Evolutionary conservation across 805 yeast genomes (phyloP).

Genomic region (Wickerhamiella musiphila): DNA sequence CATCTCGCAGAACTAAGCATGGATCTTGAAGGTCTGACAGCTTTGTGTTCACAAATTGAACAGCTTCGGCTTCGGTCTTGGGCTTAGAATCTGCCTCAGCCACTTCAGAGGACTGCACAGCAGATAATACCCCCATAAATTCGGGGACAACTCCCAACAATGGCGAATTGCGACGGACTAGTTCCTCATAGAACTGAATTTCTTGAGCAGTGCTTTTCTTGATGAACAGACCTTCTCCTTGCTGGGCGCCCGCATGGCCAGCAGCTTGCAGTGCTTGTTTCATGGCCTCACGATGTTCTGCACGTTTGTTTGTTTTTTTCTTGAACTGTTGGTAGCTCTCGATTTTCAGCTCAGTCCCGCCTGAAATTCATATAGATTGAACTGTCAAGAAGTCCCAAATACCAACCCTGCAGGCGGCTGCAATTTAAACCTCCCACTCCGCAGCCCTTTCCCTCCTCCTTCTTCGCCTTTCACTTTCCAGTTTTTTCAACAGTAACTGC

Average conservation of each 20-base stretch:
- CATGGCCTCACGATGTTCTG: no score
- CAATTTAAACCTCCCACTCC: no score
- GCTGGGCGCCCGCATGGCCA: conserved; percentile 73
- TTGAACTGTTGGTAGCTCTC: no score
- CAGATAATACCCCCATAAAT: conserved; percentile 41
- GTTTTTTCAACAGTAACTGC: no score
- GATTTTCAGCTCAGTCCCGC: no score
- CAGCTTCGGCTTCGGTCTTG: neutral
- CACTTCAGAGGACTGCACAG: conserved; percentile 4
- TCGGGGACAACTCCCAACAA: conserved; percentile 30
- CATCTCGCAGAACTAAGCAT: conserved; percentile 52
- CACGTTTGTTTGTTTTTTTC: no score
- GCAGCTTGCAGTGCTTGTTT: conserved; percentile 54
- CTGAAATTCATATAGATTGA: no score
- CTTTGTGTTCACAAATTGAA: neutral
- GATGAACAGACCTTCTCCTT: conserved; percentile 49
- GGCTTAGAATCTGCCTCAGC: conserved; percentile 1
- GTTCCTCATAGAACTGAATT: conserved; percentile 48
- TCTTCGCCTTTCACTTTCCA: no score
- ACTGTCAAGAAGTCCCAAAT: no score
- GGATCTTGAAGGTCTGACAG: conserved; percentile 12
- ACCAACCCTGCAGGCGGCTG: no score
- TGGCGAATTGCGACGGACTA: conserved; percentile 9
- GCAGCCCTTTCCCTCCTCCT: no score
- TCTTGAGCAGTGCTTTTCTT: conserved; percentile 54